Evolutionary conservation across 2,329 filamentous ascomycete species (phyloP).

Genomic region (Gnomoniopsis sp.): DNA sequence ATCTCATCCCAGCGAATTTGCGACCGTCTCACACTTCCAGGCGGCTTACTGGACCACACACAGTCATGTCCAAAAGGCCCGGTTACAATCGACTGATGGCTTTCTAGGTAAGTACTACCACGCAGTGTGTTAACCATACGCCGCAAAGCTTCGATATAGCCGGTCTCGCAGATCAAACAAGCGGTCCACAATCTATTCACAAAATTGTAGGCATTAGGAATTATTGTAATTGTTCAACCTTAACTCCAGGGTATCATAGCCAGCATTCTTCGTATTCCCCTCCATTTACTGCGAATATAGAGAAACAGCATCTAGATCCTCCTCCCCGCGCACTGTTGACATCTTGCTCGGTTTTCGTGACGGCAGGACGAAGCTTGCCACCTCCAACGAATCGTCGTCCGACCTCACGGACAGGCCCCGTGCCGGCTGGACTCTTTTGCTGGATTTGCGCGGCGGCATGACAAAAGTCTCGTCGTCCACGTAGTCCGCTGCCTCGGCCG

Average conservation of each 20-base stretch:
- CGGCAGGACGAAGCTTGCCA: conserved; percentile 13
- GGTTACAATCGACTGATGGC: no score
- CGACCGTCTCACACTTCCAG: no score
- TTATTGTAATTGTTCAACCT: background rate
- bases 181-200: no score
- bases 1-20: no score
- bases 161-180: no score
- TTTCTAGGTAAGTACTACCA: no score
- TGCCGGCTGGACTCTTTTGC: background rate
- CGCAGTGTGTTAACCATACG: no score
- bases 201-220: background rate
- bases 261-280: background rate
- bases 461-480: conserved; percentile 8
- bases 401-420: background rate
- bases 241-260: background rate
- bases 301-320: conserved; percentile 11
- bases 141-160: no score
- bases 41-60: no score
- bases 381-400: conserved; percentile 8
- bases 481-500: background rate
- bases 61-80: no score
- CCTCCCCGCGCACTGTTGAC: background rate
- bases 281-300: conserved; percentile 13
- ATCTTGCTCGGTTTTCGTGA: conserved; percentile 17
- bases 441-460: conserved; percentile 9